phyloP scores from a whole-genome alignment of 2,329 filamentous ascomycete genomes.

The Aureobasidium sp. region DNA sequence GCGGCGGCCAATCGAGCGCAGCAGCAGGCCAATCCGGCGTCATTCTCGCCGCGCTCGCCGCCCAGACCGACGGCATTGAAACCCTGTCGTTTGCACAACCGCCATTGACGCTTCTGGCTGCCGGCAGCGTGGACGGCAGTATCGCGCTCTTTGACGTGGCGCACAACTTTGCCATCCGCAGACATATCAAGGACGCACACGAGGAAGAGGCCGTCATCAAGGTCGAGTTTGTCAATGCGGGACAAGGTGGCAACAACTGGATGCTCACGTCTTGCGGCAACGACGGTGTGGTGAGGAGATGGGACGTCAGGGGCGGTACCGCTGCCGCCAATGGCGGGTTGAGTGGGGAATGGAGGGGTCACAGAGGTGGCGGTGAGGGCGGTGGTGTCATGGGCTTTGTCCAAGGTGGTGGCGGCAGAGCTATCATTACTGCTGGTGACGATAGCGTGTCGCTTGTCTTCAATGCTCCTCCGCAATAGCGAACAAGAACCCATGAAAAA shows the following conservation, averaged over 20 bases:
- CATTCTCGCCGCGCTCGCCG: slow-evolving; percentile 76
- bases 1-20: slow-evolving; percentile 34
- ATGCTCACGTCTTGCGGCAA: slow-evolving; percentile 82
- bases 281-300: slow-evolving; percentile 83
- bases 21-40: slow-evolving; percentile 53
- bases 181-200: slow-evolving; percentile 75
- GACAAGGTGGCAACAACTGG: slow-evolving; percentile 41
- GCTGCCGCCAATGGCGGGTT: slow-evolving; percentile 62
- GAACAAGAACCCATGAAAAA: too few species aligned
- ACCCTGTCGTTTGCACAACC: slow-evolving; percentile 60
- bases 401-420: slow-evolving; percentile 65
- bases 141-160: slow-evolving; percentile 84
- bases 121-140: slow-evolving; percentile 57
- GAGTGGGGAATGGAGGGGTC: slow-evolving; percentile 83
- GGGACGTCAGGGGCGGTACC: slow-evolving; percentile 71
- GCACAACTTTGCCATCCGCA: slow-evolving; percentile 77
- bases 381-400: slow-evolving; percentile 89
- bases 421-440: slow-evolving; percentile 84
- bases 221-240: slow-evolving; percentile 69
- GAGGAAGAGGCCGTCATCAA: slow-evolving; percentile 88
- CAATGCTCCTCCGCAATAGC: slow-evolving; percentile 32
- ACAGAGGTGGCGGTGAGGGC: slow-evolving; percentile 74
- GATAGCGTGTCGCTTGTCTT: slow-evolving; percentile 67
- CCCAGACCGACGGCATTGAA: slow-evolving; percentile 74
- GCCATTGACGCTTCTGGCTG: slow-evolving; percentile 54